These are phyloP conservation scores for Zygosaccharomyces lentus DNA, from an alignment of 805 yeast genomes.

Conservation along the genomic window DNA sequence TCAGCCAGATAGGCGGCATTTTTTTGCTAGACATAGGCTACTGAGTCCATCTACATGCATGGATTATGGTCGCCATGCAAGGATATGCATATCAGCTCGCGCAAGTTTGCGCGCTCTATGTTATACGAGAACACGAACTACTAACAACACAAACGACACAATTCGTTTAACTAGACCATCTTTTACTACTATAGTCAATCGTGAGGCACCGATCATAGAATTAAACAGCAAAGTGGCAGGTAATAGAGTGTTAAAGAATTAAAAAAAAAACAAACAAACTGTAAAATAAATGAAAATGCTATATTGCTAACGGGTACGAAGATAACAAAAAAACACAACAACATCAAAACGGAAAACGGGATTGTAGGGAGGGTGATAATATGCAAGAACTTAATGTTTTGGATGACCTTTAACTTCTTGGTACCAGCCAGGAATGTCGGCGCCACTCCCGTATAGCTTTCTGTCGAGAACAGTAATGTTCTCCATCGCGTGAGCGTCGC, in stretches of 20 bases:
- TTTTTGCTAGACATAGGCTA: too few species aligned
- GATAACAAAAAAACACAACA: background rate
- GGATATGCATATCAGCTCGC: background rate
- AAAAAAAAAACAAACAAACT: background rate
- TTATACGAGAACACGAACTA: background rate
- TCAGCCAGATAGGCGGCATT: background rate
- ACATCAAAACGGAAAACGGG: constrained; percentile 2
- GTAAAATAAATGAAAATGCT: background rate
- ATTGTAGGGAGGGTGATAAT: background rate
- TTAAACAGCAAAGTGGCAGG: background rate
- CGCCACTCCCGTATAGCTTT: constrained; percentile 73
- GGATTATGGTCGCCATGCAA: background rate
- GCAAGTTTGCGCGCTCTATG: background rate
- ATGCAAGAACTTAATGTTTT: constrained; percentile 29
- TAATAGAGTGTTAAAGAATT: background rate
- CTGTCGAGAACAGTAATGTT: constrained; percentile 60
- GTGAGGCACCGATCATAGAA: background rate
- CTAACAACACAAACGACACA: background rate
- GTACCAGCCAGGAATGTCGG: constrained; percentile 89
- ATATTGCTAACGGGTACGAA: background rate
- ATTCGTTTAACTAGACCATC: background rate
- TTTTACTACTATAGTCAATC: background rate
- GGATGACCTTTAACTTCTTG: constrained; percentile 50
- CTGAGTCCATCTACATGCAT: background rate
- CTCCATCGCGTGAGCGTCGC: constrained; percentile 72